A percentile compares a stretch with the other conserved stretches of the same genome.
Conservation (phyloP, 805 yeast species). For the Nakazawaea molendinolei region DNA sequence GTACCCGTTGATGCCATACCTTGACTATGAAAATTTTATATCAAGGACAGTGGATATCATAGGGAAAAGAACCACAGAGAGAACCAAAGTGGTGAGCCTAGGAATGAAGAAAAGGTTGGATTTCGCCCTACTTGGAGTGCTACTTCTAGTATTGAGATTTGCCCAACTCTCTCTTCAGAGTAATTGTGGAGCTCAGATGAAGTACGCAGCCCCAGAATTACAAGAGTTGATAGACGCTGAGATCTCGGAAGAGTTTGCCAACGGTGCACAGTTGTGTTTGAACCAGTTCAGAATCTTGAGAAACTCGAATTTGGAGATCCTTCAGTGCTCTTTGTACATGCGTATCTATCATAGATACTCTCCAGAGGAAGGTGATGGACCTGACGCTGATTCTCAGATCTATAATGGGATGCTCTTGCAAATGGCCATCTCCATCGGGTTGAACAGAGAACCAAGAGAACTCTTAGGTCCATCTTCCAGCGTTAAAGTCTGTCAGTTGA, state of each 20-base stretch:
- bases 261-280: conserved; percentile 39
- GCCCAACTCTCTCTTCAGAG: conserved; percentile 6
- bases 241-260: conserved; percentile 33
- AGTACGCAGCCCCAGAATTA: background rate
- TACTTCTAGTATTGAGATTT: conserved; percentile 8
- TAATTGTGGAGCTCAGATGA: background rate
- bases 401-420: conserved; percentile 43
- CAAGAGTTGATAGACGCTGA: background rate
- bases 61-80: conserved; percentile 21
- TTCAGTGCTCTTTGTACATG: conserved; percentile 39
- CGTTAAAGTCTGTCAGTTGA: conserved; percentile 28
- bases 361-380: conserved; percentile 48
- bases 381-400: conserved; percentile 39
- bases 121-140: conserved; percentile 9
- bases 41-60: conserved; percentile 25
- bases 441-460: conserved; percentile 52
- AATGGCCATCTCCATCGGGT: conserved; percentile 52
- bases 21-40: conserved; percentile 32
- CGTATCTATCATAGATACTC: conserved; percentile 36
- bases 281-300: conserved; percentile 38
- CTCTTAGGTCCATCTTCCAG: conserved; percentile 25
- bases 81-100: conserved; percentile 11
- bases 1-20: conserved; percentile 42
- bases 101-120: conserved; percentile 18
- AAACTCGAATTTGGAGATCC: conserved; percentile 33